Evolutionary conservation across 2,329 filamentous ascomycete species (phyloP).

Genomic region (Nothophaeocryptopus gaeumannii): DNA sequence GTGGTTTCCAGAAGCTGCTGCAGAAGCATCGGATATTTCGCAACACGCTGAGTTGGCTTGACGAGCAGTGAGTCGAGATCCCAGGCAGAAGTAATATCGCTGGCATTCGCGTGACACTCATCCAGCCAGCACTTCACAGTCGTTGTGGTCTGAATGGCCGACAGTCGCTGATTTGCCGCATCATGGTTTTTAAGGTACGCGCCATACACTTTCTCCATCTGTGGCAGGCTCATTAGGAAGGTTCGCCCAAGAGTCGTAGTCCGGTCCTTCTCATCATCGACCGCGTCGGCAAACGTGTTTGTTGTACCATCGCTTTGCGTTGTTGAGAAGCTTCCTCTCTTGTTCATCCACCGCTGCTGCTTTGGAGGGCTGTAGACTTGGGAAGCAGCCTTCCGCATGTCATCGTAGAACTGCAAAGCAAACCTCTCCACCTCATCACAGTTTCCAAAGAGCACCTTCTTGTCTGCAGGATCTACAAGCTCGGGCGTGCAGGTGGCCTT

Average conservation of each 20-base stretch:
- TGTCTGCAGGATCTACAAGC: slow-evolving; percentile 75
- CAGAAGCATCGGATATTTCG: slow-evolving; percentile 88
- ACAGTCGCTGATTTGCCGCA: slow-evolving; percentile 60
- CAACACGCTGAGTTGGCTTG: slow-evolving; percentile 91
- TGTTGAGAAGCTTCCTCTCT: slow-evolving; percentile 49
- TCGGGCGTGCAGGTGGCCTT: slow-evolving; percentile 74
- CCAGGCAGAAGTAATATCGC: slow-evolving; percentile 91
- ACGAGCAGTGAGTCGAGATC: slow-evolving; percentile 93
- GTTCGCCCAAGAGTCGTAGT: slow-evolving; percentile 58
- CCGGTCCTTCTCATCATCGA: slow-evolving; percentile 56
- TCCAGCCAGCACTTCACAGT: slow-evolving; percentile 76
- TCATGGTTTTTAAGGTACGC: slow-evolving; percentile 65
- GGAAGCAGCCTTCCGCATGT: slow-evolving; percentile 76
- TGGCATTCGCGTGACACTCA: slow-evolving; percentile 88
- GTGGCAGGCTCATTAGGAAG: slow-evolving; percentile 54
- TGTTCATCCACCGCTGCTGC: slow-evolving; percentile 53
- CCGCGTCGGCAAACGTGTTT: slow-evolving; percentile 30
- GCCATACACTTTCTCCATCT: slow-evolving; percentile 64
- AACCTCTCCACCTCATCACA: slow-evolving; percentile 87
- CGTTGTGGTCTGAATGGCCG: slow-evolving; percentile 55
- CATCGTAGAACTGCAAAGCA: slow-evolving; percentile 72
- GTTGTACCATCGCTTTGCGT: slow-evolving; percentile 39
- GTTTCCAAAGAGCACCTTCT: slow-evolving; percentile 89
- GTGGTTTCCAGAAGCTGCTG: slow-evolving; percentile 77
- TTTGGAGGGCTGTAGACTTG: slow-evolving; percentile 70